These are phyloP conservation scores for Austroboletus niveus DNA, from an alignment of 1,284 basidiomycete genomes.

Conservation along the genomic window DNA sequence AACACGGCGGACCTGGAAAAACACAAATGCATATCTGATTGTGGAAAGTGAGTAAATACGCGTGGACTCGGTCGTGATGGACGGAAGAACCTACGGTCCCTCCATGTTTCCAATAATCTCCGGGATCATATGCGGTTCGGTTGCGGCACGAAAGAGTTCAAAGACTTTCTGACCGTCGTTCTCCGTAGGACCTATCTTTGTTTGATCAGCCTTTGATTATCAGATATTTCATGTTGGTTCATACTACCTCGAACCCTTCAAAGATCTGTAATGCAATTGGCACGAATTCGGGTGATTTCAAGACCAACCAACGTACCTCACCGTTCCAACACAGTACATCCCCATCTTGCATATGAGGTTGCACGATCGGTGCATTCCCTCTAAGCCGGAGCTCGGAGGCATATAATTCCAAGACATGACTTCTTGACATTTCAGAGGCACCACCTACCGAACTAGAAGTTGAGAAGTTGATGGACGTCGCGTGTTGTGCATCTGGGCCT, in stretches of 20 bases:
- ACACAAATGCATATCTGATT: slow-evolving; percentile 80
- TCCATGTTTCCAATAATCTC: slow-evolving; percentile 66
- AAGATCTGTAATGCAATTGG: slow-evolving; percentile 54
- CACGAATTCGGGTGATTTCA: background rate
- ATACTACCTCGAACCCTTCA: slow-evolving; percentile 62
- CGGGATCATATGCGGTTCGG: slow-evolving; percentile 45
- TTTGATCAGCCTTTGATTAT: slow-evolving; percentile 3
- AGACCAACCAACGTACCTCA: slow-evolving; percentile 53
- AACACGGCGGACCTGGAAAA: slow-evolving; percentile 58
- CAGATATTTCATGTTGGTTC: background rate
- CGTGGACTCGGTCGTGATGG: background rate
- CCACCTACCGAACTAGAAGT: background rate
- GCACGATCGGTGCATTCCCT: slow-evolving; percentile 59
- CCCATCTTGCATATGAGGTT: slow-evolving; percentile 66
- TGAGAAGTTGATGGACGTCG: slow-evolving; percentile 19
- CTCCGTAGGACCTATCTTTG: slow-evolving; percentile 51
- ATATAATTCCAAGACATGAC: slow-evolving; percentile 49
- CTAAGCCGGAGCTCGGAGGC: slow-evolving; percentile 81
- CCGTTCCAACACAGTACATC: slow-evolving; percentile 89
- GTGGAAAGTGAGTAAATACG: slow-evolving; percentile 1
- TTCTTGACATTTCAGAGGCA: background rate
- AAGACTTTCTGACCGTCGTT: slow-evolving; percentile 82
- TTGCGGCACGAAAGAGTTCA: slow-evolving; percentile 40
- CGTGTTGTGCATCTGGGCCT: slow-evolving; percentile 65
- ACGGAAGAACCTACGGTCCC: slow-evolving; percentile 73